Evolutionary conservation across 768 basidiomycete species (phyloP).

Genomic region (Dioszegia hungarica): DNA sequence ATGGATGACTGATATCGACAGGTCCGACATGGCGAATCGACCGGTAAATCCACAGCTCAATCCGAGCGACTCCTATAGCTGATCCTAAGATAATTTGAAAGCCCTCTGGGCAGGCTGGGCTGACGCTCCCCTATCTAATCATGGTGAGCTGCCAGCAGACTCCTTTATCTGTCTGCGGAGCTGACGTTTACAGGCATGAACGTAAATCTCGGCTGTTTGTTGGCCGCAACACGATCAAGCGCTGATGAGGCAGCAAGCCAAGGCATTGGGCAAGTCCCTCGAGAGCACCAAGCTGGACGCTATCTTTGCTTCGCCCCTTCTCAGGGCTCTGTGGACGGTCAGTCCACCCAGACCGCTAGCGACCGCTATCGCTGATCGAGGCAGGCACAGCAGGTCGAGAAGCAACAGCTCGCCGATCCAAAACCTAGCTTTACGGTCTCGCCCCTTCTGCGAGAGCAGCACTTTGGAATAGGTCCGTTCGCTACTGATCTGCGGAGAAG

Average conservation of each 20-base stretch:
- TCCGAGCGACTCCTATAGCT: background rate
- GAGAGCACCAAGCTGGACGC: slow-evolving; percentile 33
- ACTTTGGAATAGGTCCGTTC: slow-evolving; percentile 51
- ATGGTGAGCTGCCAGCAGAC: slow-evolving; percentile 38
- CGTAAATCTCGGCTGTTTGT: slow-evolving; percentile 14
- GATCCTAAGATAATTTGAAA: slow-evolving; percentile 39
- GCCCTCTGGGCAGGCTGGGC: slow-evolving; percentile 48
- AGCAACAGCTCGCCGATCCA: slow-evolving; percentile 35
- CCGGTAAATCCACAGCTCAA: slow-evolving; percentile 22
- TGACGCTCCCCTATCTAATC: slow-evolving; percentile 47
- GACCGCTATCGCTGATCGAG: background rate
- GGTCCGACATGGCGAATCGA: slow-evolving; percentile 47
- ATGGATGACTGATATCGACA: slow-evolving; percentile 1
- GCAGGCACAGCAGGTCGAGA: slow-evolving; percentile 44
- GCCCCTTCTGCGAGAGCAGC: slow-evolving; percentile 50
- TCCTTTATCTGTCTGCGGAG: background rate
- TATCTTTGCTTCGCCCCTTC: slow-evolving; percentile 50
- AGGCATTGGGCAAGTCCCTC: slow-evolving; percentile 42
- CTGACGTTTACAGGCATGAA: slow-evolving; percentile 42
- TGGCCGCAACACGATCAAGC: background rate
- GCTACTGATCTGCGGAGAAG: slow-evolving; percentile 4
- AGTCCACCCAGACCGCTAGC: slow-evolving; percentile 9
- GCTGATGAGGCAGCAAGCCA: slow-evolving; percentile 47
- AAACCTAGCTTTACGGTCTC: slow-evolving; percentile 43
- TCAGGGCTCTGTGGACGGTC: slow-evolving; percentile 51